Percentiles rank a stretch among this genome's conserved stretches.
Conservation (phyloP, 768 basidiomycete genomes). For the Chlorophyllum brunneum region DNA sequence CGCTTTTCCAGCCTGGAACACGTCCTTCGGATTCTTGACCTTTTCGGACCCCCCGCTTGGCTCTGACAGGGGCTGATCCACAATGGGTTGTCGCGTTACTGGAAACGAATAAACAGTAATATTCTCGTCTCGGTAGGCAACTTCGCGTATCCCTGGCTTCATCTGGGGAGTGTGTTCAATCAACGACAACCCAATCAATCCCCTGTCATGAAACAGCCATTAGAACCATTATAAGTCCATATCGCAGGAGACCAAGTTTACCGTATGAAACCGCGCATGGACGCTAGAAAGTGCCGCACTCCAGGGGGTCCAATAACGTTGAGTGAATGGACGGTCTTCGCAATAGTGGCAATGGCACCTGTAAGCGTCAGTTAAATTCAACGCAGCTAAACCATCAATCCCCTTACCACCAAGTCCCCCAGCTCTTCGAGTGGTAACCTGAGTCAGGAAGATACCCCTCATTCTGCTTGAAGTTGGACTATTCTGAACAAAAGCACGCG, state of each 20-base stretch:
- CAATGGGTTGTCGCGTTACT: background rate
- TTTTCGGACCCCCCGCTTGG: too few relatives aligned
- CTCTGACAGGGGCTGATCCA: background rate
- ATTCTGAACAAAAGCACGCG: slow-evolving; percentile 68
- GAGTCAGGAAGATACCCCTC: slow-evolving; percentile 68
- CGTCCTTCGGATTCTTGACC: too few relatives aligned
- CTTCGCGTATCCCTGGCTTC: background rate
- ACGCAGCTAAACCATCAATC: background rate
- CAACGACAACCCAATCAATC: background rate
- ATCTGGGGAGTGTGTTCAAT: background rate
- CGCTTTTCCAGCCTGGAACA: background rate
- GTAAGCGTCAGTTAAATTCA: slow-evolving; percentile 24
- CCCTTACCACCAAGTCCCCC: slow-evolving; percentile 45
- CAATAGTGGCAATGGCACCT: slow-evolving; percentile 81
- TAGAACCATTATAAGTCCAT: background rate
- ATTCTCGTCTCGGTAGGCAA: background rate
- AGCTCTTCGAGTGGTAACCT: slow-evolving; percentile 53
- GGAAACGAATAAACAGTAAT: background rate
- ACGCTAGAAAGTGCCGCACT: slow-evolving; percentile 65
- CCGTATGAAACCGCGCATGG: slow-evolving; percentile 59
- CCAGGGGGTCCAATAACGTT: slow-evolving; percentile 71
- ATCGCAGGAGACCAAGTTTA: slow-evolving; percentile 29
- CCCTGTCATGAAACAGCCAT: background rate
- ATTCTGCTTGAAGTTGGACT: slow-evolving; percentile 62
- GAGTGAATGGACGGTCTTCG: slow-evolving; percentile 63